A percentile compares a stretch with the other conserved stretches of the same genome.
phyloP scores from a whole-genome alignment of 2,329 filamentous ascomycete species.

The Beauveria varroae region DNA sequence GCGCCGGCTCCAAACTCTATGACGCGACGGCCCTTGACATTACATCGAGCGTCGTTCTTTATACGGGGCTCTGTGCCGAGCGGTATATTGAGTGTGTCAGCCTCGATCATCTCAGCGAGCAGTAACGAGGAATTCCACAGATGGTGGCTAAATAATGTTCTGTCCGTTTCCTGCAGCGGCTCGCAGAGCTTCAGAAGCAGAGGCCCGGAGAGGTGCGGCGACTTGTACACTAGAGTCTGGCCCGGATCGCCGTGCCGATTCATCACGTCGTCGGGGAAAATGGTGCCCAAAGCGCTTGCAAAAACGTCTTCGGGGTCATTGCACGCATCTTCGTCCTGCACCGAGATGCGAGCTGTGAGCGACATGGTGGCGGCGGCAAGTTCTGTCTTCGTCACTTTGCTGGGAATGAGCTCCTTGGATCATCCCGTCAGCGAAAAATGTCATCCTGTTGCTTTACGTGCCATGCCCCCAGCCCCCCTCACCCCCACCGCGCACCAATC shows the following conservation, averaged over 20 bases:
- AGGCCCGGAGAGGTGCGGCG: conserved; percentile 33
- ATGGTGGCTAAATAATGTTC: conserved; percentile 57
- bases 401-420: too few species aligned
- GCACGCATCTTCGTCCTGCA: conserved; percentile 20
- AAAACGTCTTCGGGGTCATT: conserved; percentile 49
- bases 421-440: too few species aligned
- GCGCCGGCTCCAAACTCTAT: conserved; percentile 60
- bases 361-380: conserved; percentile 26
- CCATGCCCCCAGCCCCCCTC: too few species aligned
- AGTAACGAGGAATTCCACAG: conserved; percentile 56
- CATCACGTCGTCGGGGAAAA: conserved; percentile 56
- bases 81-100: conserved; percentile 25
- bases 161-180: conserved; percentile 39
- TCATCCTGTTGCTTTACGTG: too few species aligned
- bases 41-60: conserved; percentile 22
- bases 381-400: too few species aligned
- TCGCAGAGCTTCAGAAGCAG: conserved; percentile 33
- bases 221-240: conserved; percentile 47
- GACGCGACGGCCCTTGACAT: conserved; percentile 40
- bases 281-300: conserved; percentile 43
- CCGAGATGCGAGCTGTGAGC: conserved; percentile 20
- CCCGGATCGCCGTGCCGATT: conserved; percentile 53
- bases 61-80: neutral
- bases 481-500: too few species aligned
- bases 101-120: conserved; percentile 42